phyloP scores from a whole-genome alignment of 257 asterid genomes.

The Nicotiana knightiana region DNA sequence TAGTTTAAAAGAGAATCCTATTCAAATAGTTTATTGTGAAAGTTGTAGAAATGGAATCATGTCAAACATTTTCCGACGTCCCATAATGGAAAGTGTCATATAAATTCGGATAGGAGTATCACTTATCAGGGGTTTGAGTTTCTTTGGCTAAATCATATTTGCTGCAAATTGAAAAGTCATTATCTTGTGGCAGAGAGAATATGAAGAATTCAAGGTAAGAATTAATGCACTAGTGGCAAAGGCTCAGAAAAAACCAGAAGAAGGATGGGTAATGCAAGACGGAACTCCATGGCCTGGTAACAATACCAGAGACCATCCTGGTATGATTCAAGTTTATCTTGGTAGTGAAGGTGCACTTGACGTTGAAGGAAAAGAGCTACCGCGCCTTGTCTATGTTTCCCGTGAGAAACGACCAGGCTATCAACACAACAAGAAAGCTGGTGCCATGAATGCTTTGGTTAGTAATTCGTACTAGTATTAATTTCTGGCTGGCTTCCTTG shows the following conservation, averaged over 20 bases:
- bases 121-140: not conserved
- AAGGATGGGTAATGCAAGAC: constrained; percentile 91
- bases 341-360: constrained; percentile 91
- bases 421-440: constrained; percentile 83
- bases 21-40: not conserved
- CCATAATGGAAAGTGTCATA: not conserved
- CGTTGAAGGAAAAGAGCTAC: constrained; percentile 78
- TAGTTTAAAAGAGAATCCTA: not conserved
- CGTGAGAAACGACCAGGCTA: constrained; percentile 87
- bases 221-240: constrained; percentile 69
- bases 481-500: not conserved
- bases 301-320: constrained; percentile 80
- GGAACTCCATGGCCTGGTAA: constrained; percentile 94
- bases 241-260: constrained; percentile 88
- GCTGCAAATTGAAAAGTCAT: not conserved
- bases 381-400: constrained; percentile 70
- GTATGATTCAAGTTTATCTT: constrained; percentile 88
- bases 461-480: not conserved
- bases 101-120: constrained; percentile 7
- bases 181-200: constrained; percentile 57
- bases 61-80: not conserved
- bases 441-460: constrained; percentile 83
- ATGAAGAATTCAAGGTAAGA: constrained; percentile 78
- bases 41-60: not conserved
- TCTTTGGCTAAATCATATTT: not conserved